Conservation (phyloP, 768 basidiomycete genomes). For the Roridomyces roridus region DNA sequence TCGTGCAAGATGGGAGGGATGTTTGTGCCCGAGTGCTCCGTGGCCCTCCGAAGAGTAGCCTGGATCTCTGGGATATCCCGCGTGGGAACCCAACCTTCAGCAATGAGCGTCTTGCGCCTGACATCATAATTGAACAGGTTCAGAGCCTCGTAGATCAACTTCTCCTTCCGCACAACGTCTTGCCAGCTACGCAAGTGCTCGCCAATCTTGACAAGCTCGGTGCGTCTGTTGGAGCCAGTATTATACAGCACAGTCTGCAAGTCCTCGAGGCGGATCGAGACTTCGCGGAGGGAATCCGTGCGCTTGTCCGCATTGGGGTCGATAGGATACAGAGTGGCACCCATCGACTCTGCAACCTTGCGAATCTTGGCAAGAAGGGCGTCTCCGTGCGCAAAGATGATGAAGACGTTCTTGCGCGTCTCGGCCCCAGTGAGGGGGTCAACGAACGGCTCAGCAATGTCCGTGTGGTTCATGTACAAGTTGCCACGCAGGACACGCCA, state of each 20-base stretch:
- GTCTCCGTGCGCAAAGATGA: conserved; percentile 98
- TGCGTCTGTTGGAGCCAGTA: conserved; percentile 82
- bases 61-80: conserved; percentile 90
- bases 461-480: conserved; percentile 98
- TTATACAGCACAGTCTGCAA: conserved; percentile 88
- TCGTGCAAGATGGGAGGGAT: conserved; percentile 94
- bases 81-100: conserved; percentile 98
- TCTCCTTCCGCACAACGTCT: conserved; percentile 94
- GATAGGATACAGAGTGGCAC: conserved; percentile 95
- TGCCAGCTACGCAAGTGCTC: conserved; percentile 90
- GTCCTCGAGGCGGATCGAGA: conserved; percentile 89
- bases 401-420: conserved; percentile 97
- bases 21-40: conserved; percentile 93
- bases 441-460: conserved; percentile 91
- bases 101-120: conserved; percentile 91
- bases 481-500: conserved; percentile 99
- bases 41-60: conserved; percentile 85
- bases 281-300: conserved; percentile 86
- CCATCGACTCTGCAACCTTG: conserved; percentile 99
- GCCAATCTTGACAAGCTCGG: conserved; percentile 83
- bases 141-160: conserved; percentile 93
- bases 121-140: conserved; percentile 97
- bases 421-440: conserved; percentile 84
- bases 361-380: conserved; percentile 94
- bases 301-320: conserved; percentile 95